A percentile compares a stretch with the other conserved stretches of the same genome.
phyloP scores from a whole-genome alignment of 2,329 filamentous ascomycete genomes.

The Dryadomyces sulphureus region DNA sequence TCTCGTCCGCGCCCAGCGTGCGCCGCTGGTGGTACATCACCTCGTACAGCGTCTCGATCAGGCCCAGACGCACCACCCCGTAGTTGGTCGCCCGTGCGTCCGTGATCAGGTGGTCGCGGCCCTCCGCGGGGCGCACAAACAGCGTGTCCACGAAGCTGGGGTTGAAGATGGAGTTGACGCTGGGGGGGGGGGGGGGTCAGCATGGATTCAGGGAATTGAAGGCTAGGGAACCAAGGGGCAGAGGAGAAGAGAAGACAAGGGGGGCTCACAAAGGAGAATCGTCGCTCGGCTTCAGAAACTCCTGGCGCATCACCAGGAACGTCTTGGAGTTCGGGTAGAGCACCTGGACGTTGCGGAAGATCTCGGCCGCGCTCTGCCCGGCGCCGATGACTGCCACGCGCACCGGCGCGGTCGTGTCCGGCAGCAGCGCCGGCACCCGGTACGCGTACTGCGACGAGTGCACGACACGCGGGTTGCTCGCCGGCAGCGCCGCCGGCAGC shows the following conservation, averaged over 20 bases:
- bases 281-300: slow-evolving; percentile 78
- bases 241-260: background rate
- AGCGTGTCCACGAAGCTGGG: slow-evolving; percentile 68
- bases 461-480: slow-evolving; percentile 57
- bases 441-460: slow-evolving; percentile 81
- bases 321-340: slow-evolving; percentile 73
- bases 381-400: slow-evolving; percentile 74
- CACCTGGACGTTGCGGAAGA: slow-evolving; percentile 75
- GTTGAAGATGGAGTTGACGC: slow-evolving; percentile 94
- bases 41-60: slow-evolving; percentile 82
- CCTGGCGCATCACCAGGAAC: slow-evolving; percentile 63
- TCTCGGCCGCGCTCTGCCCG: slow-evolving; percentile 89
- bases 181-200: slow-evolving; percentile 17
- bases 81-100: slow-evolving; percentile 84
- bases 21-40: slow-evolving; percentile 77
- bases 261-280: slow-evolving; percentile 83
- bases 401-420: slow-evolving; percentile 40
- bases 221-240: too few relatives aligned
- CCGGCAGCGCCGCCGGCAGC: slow-evolving; percentile 55
- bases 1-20: slow-evolving; percentile 50
- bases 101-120: slow-evolving; percentile 45
- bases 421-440: slow-evolving; percentile 43
- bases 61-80: slow-evolving; percentile 76
- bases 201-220: slow-evolving; percentile 1
- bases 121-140: slow-evolving; percentile 48